Evolutionary conservation across 2,329 filamentous ascomycete genomes (phyloP).

Genomic region (Pestalotiopsis sp.): DNA sequence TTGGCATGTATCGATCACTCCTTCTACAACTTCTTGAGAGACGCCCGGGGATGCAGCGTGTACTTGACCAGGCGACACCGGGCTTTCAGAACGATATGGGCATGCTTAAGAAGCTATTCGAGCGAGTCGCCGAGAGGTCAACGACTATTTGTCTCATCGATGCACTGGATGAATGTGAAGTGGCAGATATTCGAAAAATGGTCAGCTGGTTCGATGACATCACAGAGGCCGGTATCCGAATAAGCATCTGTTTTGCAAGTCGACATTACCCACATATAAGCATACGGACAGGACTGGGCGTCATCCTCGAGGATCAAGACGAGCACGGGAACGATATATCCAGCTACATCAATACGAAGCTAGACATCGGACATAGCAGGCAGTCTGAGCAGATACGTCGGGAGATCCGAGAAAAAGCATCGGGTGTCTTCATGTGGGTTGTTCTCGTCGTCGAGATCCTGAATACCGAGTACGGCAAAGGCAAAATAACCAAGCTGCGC

Average conservation of each 20-base stretch:
- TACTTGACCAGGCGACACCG: slow-evolving; percentile 27
- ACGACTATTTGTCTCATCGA: slow-evolving; percentile 25
- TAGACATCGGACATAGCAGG: slow-evolving; percentile 28
- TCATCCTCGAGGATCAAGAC: slow-evolving; percentile 37
- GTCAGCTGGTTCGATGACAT: slow-evolving; percentile 45
- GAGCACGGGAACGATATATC: slow-evolving; percentile 28
- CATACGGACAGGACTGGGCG: slow-evolving; percentile 30
- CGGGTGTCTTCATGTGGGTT: slow-evolving; percentile 49
- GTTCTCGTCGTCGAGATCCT: slow-evolving; percentile 46
- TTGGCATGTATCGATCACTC: slow-evolving; percentile 55
- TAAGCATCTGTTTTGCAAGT: slow-evolving; percentile 48
- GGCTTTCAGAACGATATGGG: slow-evolving; percentile 14
- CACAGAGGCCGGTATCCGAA: not conserved
- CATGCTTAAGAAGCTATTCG: slow-evolving; percentile 27
- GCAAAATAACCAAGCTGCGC: slow-evolving; percentile 32
- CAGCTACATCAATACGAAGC: slow-evolving; percentile 34
- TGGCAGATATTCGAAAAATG: slow-evolving; percentile 44
- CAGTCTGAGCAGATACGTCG: slow-evolving; percentile 26
- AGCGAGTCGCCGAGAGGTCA: slow-evolving; percentile 21
- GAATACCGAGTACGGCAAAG: slow-evolving; percentile 40
- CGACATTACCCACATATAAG: slow-evolving; percentile 34
- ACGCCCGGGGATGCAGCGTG: slow-evolving; percentile 34
- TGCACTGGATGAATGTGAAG: slow-evolving; percentile 53
- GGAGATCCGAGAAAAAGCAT: slow-evolving; percentile 38
- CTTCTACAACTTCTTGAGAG: slow-evolving; percentile 46